These are phyloP conservation scores for Cajanus cajan DNA, from an alignment of 306 rosid species.

Conservation along the genomic window DNA sequence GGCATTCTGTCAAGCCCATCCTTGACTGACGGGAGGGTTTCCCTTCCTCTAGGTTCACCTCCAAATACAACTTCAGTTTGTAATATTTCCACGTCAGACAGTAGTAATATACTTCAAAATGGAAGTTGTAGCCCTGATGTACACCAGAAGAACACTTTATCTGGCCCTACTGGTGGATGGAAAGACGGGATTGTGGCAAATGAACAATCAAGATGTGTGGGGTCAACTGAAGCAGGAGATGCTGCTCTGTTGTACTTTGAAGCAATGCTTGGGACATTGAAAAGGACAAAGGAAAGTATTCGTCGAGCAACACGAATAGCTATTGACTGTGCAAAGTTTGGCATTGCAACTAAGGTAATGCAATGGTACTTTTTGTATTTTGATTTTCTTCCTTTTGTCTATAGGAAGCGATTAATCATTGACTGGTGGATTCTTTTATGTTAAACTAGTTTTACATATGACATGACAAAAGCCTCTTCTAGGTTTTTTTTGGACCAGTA, in stretches of 20 bases:
- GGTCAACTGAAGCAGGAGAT: slow-evolving; percentile 63
- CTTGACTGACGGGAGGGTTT: slow-evolving; percentile 55
- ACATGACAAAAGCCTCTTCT: neutral
- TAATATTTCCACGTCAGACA: slow-evolving; percentile 69
- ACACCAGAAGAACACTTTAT: slow-evolving; percentile 53
- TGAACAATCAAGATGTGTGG: slow-evolving; percentile 47
- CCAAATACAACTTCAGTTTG: slow-evolving; percentile 52
- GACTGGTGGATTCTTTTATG: neutral
- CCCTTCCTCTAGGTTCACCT: slow-evolving; percentile 63
- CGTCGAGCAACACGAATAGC: slow-evolving; percentile 92
- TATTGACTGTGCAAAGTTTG: slow-evolving; percentile 91
- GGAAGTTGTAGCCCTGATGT: slow-evolving; percentile 87
- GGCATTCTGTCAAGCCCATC: slow-evolving; percentile 62
- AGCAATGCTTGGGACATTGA: slow-evolving; percentile 79
- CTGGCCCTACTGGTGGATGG: slow-evolving; percentile 47
- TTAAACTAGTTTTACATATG: neutral
- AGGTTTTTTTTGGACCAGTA: neutral
- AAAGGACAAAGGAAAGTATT: slow-evolving; percentile 93
- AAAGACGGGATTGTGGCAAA: slow-evolving; percentile 49
- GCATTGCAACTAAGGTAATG: slow-evolving; percentile 79
- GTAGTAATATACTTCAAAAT: slow-evolving; percentile 68
- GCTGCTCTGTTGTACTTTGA: slow-evolving; percentile 84
- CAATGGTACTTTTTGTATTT: neutral
- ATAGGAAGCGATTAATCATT: neutral
- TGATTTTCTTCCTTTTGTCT: neutral